phyloP scores from a whole-genome alignment of 2,329 filamentous ascomycete genomes.

The Neurospora sp. region DNA sequence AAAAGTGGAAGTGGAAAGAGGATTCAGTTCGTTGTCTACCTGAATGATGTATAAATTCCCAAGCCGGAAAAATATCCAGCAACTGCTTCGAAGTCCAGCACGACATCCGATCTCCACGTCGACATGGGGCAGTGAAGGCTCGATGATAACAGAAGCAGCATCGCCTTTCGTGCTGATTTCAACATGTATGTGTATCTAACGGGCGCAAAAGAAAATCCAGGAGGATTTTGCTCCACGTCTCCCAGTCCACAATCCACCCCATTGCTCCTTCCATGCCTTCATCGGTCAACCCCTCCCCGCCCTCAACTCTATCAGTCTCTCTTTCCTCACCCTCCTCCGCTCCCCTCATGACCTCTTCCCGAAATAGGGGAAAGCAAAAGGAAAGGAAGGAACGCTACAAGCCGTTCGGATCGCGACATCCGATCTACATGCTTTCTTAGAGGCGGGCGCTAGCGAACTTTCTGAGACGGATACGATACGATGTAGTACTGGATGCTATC shows the following conservation, averaged over 20 bases:
- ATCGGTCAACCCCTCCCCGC: background rate
- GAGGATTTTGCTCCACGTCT: too few species aligned
- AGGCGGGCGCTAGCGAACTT: background rate
- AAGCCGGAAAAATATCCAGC: too few species aligned
- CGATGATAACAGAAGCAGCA: background rate
- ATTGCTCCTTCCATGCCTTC: too few species aligned
- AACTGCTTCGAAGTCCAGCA: too few species aligned
- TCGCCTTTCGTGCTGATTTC: background rate
- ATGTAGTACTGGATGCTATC: background rate
- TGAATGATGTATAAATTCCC: too few species aligned
- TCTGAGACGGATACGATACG: background rate
- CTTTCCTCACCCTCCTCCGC: background rate
- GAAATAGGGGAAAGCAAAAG: background rate
- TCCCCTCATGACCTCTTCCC: background rate
- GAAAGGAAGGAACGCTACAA: background rate
- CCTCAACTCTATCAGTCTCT: background rate
- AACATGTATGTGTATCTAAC: too few species aligned
- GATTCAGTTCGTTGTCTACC: background rate
- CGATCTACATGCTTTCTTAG: background rate
- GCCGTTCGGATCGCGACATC: background rate
- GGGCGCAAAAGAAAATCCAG: too few species aligned
- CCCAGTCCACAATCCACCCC: too few species aligned
- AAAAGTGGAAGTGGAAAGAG: background rate
- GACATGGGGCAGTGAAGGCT: background rate
- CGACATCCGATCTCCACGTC: background rate